phyloP scores from a whole-genome alignment of 345 rosid species.

The Dimocarpus longan region DNA sequence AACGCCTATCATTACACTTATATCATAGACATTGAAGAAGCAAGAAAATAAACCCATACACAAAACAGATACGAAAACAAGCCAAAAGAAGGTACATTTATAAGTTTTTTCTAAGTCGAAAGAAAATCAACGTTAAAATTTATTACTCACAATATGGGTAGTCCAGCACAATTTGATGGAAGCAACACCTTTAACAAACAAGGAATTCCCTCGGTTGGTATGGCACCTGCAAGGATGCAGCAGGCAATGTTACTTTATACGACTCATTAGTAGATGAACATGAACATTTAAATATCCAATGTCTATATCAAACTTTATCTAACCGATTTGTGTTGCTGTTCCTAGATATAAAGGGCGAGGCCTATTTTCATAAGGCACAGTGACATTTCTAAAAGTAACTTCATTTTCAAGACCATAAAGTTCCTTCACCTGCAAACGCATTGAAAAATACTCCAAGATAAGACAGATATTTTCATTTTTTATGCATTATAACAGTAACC shows the following conservation, averaged over 20 bases:
- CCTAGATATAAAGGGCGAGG: constrained; percentile 86
- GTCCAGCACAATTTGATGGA: constrained; percentile 80
- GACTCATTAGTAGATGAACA: not conserved
- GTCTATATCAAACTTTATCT: constrained; percentile 26
- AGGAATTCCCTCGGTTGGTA: constrained; percentile 97
- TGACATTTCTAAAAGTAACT: constrained; percentile 74
- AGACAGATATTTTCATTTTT: not conserved
- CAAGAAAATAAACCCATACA: not conserved
- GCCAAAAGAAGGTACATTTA: not conserved
- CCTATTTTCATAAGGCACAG: constrained; percentile 71
- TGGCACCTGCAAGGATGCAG: constrained; percentile 57
- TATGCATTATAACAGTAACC: not conserved
- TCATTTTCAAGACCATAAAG: constrained; percentile 86
- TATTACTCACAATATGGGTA: constrained; percentile 71
- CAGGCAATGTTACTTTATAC: constrained; percentile 17
- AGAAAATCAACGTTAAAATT: not conserved
- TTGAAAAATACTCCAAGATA: not conserved
- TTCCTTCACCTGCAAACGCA: constrained; percentile 69
- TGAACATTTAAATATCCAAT: constrained; percentile 14
- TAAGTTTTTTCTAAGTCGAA: constrained; percentile 8
- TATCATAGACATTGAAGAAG: not conserved
- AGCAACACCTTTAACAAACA: constrained; percentile 90
- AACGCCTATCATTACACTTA: not conserved
- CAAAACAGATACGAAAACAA: not conserved
- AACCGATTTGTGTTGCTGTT: constrained; percentile 97